Percentiles rank a stretch among this genome's conserved stretches.
These are phyloP conservation scores for Beauveria brongniartii DNA, from an alignment of 2,329 filamentous ascomycete species.

Conservation along the genomic window DNA sequence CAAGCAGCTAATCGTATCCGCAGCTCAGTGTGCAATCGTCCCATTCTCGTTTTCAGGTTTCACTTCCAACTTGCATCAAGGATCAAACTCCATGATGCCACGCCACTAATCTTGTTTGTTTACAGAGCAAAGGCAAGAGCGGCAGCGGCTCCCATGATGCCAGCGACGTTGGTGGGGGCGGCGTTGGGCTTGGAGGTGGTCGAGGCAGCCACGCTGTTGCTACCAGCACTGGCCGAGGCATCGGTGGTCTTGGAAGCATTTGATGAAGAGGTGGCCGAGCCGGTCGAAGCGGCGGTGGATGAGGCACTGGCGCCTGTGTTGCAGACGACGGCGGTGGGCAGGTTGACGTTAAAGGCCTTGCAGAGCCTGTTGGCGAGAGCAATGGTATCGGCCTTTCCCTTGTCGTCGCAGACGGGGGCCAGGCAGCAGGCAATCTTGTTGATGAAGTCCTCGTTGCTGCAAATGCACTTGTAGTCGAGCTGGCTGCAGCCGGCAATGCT, in stretches of 20 bases:
- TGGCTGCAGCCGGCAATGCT: slow-evolving; percentile 30
- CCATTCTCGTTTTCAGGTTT: not conserved
- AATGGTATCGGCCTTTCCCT: slow-evolving; percentile 27
- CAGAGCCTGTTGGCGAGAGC: slow-evolving; percentile 31
- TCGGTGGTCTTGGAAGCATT: not conserved
- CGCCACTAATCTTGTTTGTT: not conserved
- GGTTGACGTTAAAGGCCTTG: slow-evolving; percentile 25
- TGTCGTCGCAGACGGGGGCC: slow-evolving; percentile 23
- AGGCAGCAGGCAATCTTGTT: slow-evolving; percentile 35
- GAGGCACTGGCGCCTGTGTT: slow-evolving; percentile 13
- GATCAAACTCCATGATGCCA: no score
- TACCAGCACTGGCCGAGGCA: not conserved
- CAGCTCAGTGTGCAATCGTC: not conserved
- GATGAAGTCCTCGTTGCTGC: slow-evolving; percentile 32
- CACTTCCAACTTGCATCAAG: not conserved
- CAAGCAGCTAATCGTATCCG: not conserved
- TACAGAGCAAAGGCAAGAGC: slow-evolving; percentile 11
- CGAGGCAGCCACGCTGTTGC: not conserved
- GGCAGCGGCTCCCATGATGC: slow-evolving; percentile 10
- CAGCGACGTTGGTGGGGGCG: slow-evolving; percentile 6
- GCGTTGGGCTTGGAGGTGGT: slow-evolving; percentile 1
- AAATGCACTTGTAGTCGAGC: slow-evolving; percentile 34
- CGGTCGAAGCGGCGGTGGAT: not conserved
- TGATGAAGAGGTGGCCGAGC: not conserved
- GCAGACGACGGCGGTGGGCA: slow-evolving; percentile 31